A percentile compares a stretch with the other conserved stretches of the same genome.
Conservation (phyloP, 2,329 filamentous ascomycete species). For the Cytospora schulzeri region DNA sequence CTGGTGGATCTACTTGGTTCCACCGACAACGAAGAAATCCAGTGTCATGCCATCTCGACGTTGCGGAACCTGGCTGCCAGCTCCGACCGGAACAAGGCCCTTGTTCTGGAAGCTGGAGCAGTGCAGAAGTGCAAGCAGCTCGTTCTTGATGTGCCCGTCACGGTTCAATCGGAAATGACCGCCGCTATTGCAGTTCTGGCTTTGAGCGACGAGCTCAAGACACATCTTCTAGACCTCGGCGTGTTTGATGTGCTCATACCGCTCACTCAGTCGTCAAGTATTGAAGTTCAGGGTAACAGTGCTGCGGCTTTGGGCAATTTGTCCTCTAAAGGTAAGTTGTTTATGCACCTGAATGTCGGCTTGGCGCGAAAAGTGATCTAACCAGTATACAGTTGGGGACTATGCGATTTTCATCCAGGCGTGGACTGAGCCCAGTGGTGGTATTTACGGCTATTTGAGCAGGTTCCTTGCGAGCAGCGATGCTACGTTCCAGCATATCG, state of each 20-base stretch:
- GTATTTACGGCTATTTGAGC: conserved; percentile 92
- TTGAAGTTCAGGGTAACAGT: conserved; percentile 98
- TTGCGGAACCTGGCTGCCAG: conserved; percentile 93
- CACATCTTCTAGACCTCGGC: conserved; percentile 84
- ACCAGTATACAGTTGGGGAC: conserved; percentile 71
- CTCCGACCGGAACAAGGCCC: conserved; percentile 94
- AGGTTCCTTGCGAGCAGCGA: conserved; percentile 93
- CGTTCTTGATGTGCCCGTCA: conserved; percentile 87
- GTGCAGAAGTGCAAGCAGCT: conserved; percentile 99
- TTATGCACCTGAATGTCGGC: not conserved
- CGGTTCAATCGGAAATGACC: conserved; percentile 98
- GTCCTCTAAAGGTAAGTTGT: conserved; percentile 82
- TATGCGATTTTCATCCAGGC: conserved; percentile 95
- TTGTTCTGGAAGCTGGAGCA: conserved; percentile 94
- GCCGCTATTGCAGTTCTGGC: conserved; percentile 97
- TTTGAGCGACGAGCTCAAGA: conserved; percentile 92
- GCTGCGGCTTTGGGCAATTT: conserved; percentile 93
- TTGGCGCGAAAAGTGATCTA: conserved; percentile 25
- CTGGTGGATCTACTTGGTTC: conserved; percentile 91
- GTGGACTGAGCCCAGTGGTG: conserved; percentile 89
- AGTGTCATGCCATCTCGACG: conserved; percentile 97
- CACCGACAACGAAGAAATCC: conserved; percentile 97
- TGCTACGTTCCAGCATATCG: conserved; percentile 97
- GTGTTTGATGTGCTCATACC: conserved; percentile 97
- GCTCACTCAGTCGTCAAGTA: conserved; percentile 90